Evolutionary conservation across 2,329 filamentous ascomycete genomes (phyloP).

Genomic region (Rhinocladiella similis): DNA sequence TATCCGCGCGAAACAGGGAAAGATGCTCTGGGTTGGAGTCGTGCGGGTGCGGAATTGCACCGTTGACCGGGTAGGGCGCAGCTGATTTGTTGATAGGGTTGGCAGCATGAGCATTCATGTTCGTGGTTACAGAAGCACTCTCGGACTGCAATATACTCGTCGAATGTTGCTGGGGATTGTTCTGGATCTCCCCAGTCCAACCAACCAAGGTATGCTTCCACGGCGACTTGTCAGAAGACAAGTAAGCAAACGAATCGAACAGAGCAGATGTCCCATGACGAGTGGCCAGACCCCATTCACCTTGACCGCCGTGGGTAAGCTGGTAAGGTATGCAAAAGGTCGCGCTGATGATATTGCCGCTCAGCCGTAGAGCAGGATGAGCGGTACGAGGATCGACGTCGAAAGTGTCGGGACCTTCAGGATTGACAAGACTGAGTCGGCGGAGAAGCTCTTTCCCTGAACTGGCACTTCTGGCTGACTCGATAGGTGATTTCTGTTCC

Average conservation of each 20-base stretch:
- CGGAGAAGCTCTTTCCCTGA: conserved; percentile 53
- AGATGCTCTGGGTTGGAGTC: conserved; percentile 64
- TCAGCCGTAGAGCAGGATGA: conserved; percentile 59
- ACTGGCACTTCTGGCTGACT: conserved; percentile 44
- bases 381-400: conserved; percentile 55
- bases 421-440: conserved; percentile 50
- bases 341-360: conserved; percentile 64
- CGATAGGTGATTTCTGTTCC: conserved; percentile 35
- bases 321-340: conserved; percentile 65
- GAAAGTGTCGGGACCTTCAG: conserved; percentile 28
- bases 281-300: conserved; percentile 67
- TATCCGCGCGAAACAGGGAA: conserved; percentile 68
- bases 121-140: conserved; percentile 6
- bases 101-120: conserved; percentile 53
- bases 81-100: conserved; percentile 43
- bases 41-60: conserved; percentile 2
- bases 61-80: conserved; percentile 47
- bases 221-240: conserved; percentile 77
- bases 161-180: conserved; percentile 9
- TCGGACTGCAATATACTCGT: conserved; percentile 17
- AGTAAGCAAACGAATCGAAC: conserved; percentile 85
- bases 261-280: conserved; percentile 87
- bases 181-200: conserved; percentile 86
- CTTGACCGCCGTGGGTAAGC: conserved; percentile 52
- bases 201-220: conserved; percentile 94